phyloP scores from a whole-genome alignment of 208 protist species.

The Porcisia deanei region DNA sequence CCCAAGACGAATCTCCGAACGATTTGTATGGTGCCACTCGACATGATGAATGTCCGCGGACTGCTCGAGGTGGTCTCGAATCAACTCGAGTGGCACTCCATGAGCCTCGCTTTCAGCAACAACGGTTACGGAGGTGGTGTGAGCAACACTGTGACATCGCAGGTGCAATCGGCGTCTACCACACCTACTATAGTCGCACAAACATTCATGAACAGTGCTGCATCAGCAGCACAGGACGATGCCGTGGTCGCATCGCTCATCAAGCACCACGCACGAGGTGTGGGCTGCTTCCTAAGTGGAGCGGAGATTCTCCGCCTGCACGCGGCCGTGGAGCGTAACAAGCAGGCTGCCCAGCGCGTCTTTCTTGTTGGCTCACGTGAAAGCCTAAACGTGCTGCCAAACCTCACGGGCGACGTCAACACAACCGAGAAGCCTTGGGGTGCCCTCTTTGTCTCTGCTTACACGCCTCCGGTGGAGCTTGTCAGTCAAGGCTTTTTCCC shows the following conservation, averaged over 20 bases:
- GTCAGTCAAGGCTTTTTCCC: constrained; percentile 50
- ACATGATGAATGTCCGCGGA: constrained; percentile 69
- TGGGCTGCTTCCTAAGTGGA: constrained; percentile 70
- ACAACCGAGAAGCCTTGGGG: constrained; percentile 46
- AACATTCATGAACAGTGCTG: constrained; percentile 52
- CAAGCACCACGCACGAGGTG: constrained; percentile 42
- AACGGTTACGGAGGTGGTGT: constrained; percentile 64
- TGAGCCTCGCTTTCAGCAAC: constrained; percentile 69
- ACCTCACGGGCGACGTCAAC: constrained; percentile 36
- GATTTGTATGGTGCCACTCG: constrained; percentile 78
- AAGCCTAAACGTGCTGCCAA: constrained; percentile 55
- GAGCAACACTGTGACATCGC: constrained; percentile 33
- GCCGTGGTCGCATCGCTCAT: constrained; percentile 45
- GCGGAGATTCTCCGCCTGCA: constrained; percentile 56
- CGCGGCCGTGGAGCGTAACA: constrained; percentile 42
- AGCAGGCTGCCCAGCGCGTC: constrained; percentile 27
- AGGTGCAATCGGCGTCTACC: constrained; percentile 47
- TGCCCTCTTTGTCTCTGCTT: constrained; percentile 68
- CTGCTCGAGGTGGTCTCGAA: constrained; percentile 66
- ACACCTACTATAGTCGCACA: constrained; percentile 71
- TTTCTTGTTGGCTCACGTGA: constrained; percentile 75
- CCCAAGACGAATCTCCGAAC: constrained; percentile 51
- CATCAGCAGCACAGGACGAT: constrained; percentile 62
- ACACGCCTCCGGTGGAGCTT: constrained; percentile 46
- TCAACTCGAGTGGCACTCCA: constrained; percentile 70